Percentiles rank a stretch among this genome's conserved stretches.
These are phyloP conservation scores for Reticulascus tulasneorum DNA, from an alignment of 2,329 filamentous ascomycete genomes.

Conservation along the genomic window DNA sequence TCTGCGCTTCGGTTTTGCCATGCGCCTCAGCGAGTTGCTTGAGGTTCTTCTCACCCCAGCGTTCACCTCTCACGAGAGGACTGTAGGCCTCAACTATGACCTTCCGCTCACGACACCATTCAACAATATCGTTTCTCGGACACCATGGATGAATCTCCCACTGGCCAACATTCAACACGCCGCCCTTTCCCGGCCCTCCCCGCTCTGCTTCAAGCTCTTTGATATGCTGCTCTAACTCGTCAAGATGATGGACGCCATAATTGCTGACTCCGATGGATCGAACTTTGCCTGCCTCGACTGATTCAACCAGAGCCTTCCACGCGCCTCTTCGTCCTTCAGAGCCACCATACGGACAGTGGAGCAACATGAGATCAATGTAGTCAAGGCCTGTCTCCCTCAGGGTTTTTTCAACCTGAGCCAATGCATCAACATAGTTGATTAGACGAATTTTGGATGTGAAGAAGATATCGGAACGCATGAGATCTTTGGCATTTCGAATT, in stretches of 20 bases:
- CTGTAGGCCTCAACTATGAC: slow-evolving; percentile 62
- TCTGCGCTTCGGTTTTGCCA: slow-evolving; percentile 68
- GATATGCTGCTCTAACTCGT: slow-evolving; percentile 57
- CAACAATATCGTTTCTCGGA: slow-evolving; percentile 69
- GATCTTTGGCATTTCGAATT: slow-evolving; percentile 33
- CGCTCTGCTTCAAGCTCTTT: slow-evolving; percentile 58
- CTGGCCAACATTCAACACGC: slow-evolving; percentile 78
- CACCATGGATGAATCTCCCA: slow-evolving; percentile 92
- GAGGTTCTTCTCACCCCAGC: slow-evolving; percentile 65
- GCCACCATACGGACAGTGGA: slow-evolving; percentile 60
- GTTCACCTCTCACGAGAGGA: slow-evolving; percentile 62
- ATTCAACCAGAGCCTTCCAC: slow-evolving; percentile 62
- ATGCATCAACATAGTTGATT: slow-evolving; percentile 58
- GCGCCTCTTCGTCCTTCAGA: slow-evolving; percentile 51
- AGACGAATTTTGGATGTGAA: slow-evolving; percentile 50
- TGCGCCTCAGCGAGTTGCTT: slow-evolving; percentile 66
- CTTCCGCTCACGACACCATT: slow-evolving; percentile 66
- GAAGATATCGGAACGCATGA: slow-evolving; percentile 47
- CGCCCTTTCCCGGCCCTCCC: slow-evolving; percentile 60
- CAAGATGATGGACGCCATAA: slow-evolving; percentile 60
- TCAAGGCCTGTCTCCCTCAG: slow-evolving; percentile 58
- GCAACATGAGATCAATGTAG: slow-evolving; percentile 65
- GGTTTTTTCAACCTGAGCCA: slow-evolving; percentile 59
- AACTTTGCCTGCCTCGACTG: slow-evolving; percentile 57
- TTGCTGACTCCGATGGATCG: slow-evolving; percentile 62